phyloP scores from a whole-genome alignment of 2,329 filamentous ascomycete genomes.

The Cadophora gregata region DNA sequence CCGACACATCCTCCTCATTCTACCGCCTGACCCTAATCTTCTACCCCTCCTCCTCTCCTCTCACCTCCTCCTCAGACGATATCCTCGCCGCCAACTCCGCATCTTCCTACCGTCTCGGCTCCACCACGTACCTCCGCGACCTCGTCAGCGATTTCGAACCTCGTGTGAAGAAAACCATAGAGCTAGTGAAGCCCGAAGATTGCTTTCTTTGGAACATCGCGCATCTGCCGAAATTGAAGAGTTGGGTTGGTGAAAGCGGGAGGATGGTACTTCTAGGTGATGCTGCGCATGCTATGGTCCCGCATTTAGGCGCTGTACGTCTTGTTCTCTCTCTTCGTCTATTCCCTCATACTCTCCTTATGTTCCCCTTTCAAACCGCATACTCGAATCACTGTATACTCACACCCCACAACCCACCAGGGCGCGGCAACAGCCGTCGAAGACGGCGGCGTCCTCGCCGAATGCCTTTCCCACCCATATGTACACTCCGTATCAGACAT shows the following conservation, averaged over 20 bases:
- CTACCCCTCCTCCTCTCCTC: conserved; percentile 13
- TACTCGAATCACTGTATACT: not conserved
- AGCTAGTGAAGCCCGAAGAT: conserved; percentile 11
- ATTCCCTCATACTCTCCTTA: not conserved
- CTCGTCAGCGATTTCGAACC: conserved; percentile 9
- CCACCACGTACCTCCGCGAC: not conserved
- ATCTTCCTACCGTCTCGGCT: conserved; percentile 7
- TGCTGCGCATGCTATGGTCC: conserved; percentile 22
- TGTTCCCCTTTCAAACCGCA: not conserved
- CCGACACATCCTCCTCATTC: not conserved
- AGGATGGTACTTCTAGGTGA: conserved; percentile 13
- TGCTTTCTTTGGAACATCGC: conserved; percentile 23
- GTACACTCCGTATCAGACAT: conserved; percentile 2
- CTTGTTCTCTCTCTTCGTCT: not conserved
- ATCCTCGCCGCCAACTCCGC: conserved; percentile 16
- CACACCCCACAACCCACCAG: not conserved
- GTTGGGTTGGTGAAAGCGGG: conserved; percentile 17
- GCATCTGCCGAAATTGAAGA: conserved; percentile 2
- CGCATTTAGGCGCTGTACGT: conserved; percentile 17
- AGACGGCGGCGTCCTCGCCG: conserved; percentile 18
- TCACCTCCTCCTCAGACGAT: not conserved
- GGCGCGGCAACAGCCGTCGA: conserved; percentile 21
- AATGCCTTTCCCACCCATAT: conserved; percentile 6
- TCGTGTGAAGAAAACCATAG: conserved; percentile 5
- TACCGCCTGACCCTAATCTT: conserved; percentile 18